A percentile compares a stretch with the other conserved stretches of the same genome.
Conservation (phyloP, 2,329 filamentous ascomycete genomes). For the Fusarium kyushuense region DNA sequence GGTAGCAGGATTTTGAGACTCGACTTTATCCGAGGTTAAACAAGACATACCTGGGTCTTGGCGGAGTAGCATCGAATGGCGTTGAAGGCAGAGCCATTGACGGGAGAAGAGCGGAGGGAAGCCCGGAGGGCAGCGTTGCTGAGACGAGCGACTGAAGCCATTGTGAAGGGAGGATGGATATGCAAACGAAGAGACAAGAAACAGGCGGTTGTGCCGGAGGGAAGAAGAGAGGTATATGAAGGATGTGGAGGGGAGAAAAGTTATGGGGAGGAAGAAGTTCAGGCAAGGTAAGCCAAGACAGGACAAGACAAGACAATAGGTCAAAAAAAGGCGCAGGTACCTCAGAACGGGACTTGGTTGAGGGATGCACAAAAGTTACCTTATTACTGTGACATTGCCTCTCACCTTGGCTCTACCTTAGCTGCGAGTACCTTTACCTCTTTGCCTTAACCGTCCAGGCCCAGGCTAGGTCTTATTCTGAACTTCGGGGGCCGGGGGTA, state of each 20-base stretch:
- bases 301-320: conserved; percentile 3
- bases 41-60: conserved; percentile 85
- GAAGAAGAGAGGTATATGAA: conserved; percentile 50
- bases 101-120: conserved; percentile 74
- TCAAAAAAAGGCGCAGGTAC: conserved; percentile 44
- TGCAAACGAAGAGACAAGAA: conserved; percentile 49
- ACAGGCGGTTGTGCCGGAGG: conserved; percentile 50
- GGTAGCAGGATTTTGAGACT: conserved; percentile 16
- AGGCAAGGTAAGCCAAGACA: conserved; percentile 37
- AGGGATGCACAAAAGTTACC: conserved; percentile 33
- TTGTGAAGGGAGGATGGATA: conserved; percentile 59
- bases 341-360: conserved; percentile 1
- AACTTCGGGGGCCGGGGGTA: conserved; percentile 42
- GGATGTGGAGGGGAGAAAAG: conserved; percentile 50
- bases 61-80: conserved; percentile 91
- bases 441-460: conserved; percentile 7
- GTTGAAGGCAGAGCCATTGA: conserved; percentile 81
- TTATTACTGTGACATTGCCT: conserved; percentile 26
- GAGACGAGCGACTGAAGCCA: conserved; percentile 87
- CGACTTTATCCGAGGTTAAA: conserved; percentile 25
- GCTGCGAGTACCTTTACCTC: conserved; percentile 28
- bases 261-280: conserved; percentile 52
- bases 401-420: conserved; percentile 35
- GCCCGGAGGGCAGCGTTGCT: conserved; percentile 85
- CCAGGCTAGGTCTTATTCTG: conserved; percentile 18